Evolutionary conservation across 768 basidiomycete genomes (phyloP), one percentile per base, ranked within the genome.

Genomic region (Stropharia rugosoannulata): DNA sequence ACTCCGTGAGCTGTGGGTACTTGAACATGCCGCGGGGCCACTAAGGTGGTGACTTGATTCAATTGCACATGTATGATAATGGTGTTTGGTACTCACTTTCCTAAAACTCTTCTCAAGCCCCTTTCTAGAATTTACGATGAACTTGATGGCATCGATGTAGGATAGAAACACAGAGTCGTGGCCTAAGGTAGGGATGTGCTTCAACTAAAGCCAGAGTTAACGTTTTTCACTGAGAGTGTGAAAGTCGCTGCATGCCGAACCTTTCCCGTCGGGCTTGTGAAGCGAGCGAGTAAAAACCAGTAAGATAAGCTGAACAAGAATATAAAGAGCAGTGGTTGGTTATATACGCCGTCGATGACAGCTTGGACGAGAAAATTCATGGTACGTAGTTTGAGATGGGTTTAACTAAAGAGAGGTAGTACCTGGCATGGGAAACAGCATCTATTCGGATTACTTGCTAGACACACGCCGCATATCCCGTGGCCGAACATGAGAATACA

Each of bases 101-200:
- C 18, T 58, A 51, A 57, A 64, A 65, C 67, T 66, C 50, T 63
- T 60, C 10, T 48, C 51, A 3, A 68, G 51, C 38, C 59, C 55
- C 39, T 53, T 35, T n/a, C 52, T 38, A 32, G 61, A 52, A 56
- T 42, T 18, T 25, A 65, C 13, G 56, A 55, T 38, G 58, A 68
- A 53, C 45, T 51, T 27, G n/a, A 57, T 18, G 32, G 59, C 58
- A 37, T 52, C 51, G 39, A 65, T 49, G 18, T 56, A 51, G 1
- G 64, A 65, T 1, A 65, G 37, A 29, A 65, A 50, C 16, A 59
- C 62, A 2, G 50, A 27, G 8, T 59, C 53, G 18, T 56, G 58
- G 6, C 64, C 64, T 2, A 62, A 27, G 4, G 56, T 61, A 35
- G 62, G 58, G 12, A 65, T 61, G 43, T 65, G 57, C 29, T 57